Base-by-base conservation (phyloP, 2,329 filamentous ascomycete species). In the Beauveria brongniartii region DNA sequence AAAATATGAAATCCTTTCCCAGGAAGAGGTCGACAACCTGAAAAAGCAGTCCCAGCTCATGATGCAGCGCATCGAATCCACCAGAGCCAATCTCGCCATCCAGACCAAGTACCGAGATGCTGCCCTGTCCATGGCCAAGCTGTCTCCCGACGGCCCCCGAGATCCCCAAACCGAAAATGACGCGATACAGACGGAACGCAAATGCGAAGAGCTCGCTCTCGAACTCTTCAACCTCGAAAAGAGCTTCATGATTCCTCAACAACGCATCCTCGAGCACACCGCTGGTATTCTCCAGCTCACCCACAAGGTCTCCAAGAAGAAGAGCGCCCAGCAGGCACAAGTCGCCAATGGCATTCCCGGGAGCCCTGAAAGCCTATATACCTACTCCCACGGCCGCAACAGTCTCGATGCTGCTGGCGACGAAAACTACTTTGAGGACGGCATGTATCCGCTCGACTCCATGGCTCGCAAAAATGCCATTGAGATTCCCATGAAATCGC, bases 21-120 rank as follows among this genome's bases (percentile, higher is more conserved):
- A 93, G 67, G 92, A 96, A 71, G 92, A 97, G 74, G 88, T 97
- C 34, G 94, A 97, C 66, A 82, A 85, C 52, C 76, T 97, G 68
- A 99, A 97, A 80, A 96, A 92, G 72, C 91, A 96, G 77, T 84
- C 87, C 64, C 83, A 85, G 62, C 79, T 85, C 41, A 75, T 97
- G 55, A 80, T 82, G 28, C 84, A 87, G 69, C 88, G 91, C n/a
- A 87, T 96, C 66, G 90, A 93, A 64, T 87, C 90, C 43, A 87
- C 91, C 22, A 86, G 88, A 66, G 84, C 91, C 63, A 96, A 93
- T 74, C 81, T 99, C 43, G 86, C 87, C 37, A 86, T 97, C 51
- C 94, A 99, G 73, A 89, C 87, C 59, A 99, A 97, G 77, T 91
- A 97, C 68, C 89, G 92, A 67, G 93, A 97, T 80, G 94, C 94